Base-by-base conservation (phyloP, 345 rosid genomes). In the Lenwebbia sp. region DNA sequence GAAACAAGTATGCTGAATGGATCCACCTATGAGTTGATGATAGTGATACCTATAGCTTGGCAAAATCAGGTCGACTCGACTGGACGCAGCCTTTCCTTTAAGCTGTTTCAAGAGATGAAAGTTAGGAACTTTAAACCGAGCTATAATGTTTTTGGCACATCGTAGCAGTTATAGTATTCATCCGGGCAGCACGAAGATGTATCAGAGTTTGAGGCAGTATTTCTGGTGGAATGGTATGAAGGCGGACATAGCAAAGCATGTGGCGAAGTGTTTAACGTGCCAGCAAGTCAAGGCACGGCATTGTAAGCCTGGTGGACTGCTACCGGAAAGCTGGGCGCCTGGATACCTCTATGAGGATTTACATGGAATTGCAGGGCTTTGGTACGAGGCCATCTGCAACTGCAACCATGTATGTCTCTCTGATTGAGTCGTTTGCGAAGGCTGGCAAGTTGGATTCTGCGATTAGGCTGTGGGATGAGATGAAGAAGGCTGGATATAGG, bases 321-420 rank as follows among this genome's bases (percentile, higher is more conserved):
- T n/a, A n/a, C n/a, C n/a, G 98, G n/a, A 98, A 96, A 91, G 98
- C 99, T 82, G 98, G 99, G 84, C 92, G 99, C 82, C 87, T 98
- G 56, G 99, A 96, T 51, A 90, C 98, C n/a, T 94, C 98, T 25
- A 94, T 95, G 98, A 96, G 94, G 90, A 75, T 98, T 85, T 98
- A 92, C 90, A 91, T 88, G 95, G 99, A 98, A 88, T 92, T 96
- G 96, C 94, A 92, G 90, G 95, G 94, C 25, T 92, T 85, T 82
- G 98, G 98, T 82, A 91, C 90, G 84, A 90, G 95, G 87, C 96
- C 99, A 83, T 94, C 99, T 37, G 94, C 98, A n/a, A n/a, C n/a
- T n/a, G n/a, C n/a, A n/a, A 89, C 92, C 54, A 94, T 95, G 94
- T 94, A 88, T 89, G 98, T 91, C 87, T 98, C 99, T 41, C 90